Evolutionary conservation across 2,329 filamentous ascomycete species (phyloP), one percentile per base, ranked within the genome.

Genomic region (Neospermospora avenae): DNA sequence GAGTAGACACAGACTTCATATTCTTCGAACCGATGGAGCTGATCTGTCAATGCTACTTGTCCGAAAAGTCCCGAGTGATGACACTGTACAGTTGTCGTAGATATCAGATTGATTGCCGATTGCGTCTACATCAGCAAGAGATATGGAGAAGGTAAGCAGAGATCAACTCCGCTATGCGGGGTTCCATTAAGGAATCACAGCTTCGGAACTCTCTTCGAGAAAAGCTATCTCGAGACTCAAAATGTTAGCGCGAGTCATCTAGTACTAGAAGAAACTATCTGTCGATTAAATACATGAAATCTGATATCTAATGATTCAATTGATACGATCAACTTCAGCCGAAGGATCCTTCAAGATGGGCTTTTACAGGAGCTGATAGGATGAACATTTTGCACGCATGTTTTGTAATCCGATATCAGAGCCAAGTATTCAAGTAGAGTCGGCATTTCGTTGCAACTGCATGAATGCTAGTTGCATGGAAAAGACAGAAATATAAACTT

Each of bases 331-430:
- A n/a, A n/a, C n/a, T n/a, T n/a, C 16, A 18, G 41, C 14, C 20
- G 8, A 22, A 20, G 13, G 34, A 34, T 8, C 14, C n/a, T n/a
- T 49, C 7, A 11, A 20, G 16, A 51, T 51, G 46, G 28, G 20
- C 8, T 16, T 35, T 20, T 18, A 20, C 31, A 11, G 25, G 22
- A 20, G 46, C 46, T 28, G n/a, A 22, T 51, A 51, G 46, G 46
- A 20, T 28, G 8, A 31, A 22, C 13, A 28, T 11, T 35, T 18
- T 18, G 1, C 13, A 22, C 46, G 28, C 25, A 35, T 22, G n/a
- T 51, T 51, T 51, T 51, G 7, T 37, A 51, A 51, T 51, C 46
- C n/a, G 46, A 51, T 51, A 51, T 34, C 28, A 51, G 28, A 51
- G 46, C n/a, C 10, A 51, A 10, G 35, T 51, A 51, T 22, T 5